phyloP scores from a whole-genome alignment of 306 rosid genomes.

The Senna tora region DNA sequence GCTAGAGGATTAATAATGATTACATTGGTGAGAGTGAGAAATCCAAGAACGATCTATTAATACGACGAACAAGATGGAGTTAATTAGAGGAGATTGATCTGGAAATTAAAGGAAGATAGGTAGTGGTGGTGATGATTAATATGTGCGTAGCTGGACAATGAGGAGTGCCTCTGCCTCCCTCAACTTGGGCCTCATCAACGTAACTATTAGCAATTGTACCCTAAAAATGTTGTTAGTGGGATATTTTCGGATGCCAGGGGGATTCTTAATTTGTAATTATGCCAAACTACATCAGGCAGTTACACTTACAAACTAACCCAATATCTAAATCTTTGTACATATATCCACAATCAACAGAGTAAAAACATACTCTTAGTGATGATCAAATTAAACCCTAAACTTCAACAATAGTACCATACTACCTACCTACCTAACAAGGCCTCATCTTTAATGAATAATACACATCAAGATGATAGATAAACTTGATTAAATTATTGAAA shows the following conservation, averaged over 20 bases:
- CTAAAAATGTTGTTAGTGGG: slow-evolving; percentile 11
- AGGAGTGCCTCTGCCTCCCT: slow-evolving; percentile 1
- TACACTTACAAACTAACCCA: neutral
- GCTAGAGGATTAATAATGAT: neutral
- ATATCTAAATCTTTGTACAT: neutral
- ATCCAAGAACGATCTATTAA: slow-evolving; percentile 12
- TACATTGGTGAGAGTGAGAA: too few species aligned
- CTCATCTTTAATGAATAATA: neutral
- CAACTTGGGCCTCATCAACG: slow-evolving; percentile 31
- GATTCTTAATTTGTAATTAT: slow-evolving; percentile 26
- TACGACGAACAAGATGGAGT: neutral
- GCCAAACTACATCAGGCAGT: neutral
- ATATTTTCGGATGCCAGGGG: slow-evolving; percentile 7
- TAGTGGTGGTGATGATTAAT: neutral
- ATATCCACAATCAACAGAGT: too few species aligned
- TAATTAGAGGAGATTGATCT: slow-evolving; percentile 15
- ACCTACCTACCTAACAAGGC: neutral
- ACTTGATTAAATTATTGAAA: neutral
- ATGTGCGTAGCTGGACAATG: too few species aligned
- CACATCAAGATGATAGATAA: too few species aligned
- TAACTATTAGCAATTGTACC: slow-evolving; percentile 35
- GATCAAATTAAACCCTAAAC: too few species aligned
- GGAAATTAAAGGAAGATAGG: slow-evolving; percentile 18
- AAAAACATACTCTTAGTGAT: too few species aligned
- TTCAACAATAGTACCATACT: neutral